phyloP scores from a whole-genome alignment of 1,284 basidiomycete genomes.

The Cutaneotrichosporon sp. region DNA sequence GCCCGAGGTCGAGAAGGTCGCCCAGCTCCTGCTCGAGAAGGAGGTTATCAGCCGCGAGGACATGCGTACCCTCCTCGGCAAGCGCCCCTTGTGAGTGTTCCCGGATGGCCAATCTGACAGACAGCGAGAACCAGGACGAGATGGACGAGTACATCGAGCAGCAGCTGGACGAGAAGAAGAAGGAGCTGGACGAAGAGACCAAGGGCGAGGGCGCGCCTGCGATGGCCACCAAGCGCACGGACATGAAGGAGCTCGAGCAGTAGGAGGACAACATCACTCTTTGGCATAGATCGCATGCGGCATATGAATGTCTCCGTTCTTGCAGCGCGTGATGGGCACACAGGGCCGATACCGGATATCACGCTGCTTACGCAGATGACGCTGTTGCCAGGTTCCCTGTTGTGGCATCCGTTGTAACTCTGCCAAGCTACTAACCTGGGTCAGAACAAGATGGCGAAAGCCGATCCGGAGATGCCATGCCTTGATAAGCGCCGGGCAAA shows the following conservation, averaged over 20 bases:
- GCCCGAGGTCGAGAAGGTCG: slow-evolving; percentile 92
- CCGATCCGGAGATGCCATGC: background rate
- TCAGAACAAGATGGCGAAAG: background rate
- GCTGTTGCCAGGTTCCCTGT: background rate
- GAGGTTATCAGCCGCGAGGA: slow-evolving; percentile 83
- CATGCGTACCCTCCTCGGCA: slow-evolving; percentile 47
- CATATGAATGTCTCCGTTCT: slow-evolving; percentile 18
- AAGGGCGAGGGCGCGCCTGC: background rate
- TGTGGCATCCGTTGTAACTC: too few species aligned
- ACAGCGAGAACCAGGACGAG: slow-evolving; percentile 67
- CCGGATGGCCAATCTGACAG: background rate
- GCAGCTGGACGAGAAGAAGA: slow-evolving; percentile 48
- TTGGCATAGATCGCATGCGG: slow-evolving; percentile 6
- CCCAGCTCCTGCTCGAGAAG: slow-evolving; percentile 82
- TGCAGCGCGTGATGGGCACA: background rate
- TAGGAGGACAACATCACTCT: background rate
- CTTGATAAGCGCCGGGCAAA: slow-evolving; percentile 6
- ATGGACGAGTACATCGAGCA: slow-evolving; percentile 90
- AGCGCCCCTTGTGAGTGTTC: slow-evolving; percentile 35
- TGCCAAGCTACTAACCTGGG: too few species aligned
- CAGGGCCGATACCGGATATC: background rate
- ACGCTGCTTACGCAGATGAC: background rate
- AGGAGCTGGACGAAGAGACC: slow-evolving; percentile 15
- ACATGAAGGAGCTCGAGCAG: slow-evolving; percentile 5
- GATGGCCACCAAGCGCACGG: background rate